A percentile compares a stretch with the other conserved stretches of the same genome.
phyloP scores from a whole-genome alignment of 1,284 basidiomycete genomes.

The Apiotrichum montevideense region DNA sequence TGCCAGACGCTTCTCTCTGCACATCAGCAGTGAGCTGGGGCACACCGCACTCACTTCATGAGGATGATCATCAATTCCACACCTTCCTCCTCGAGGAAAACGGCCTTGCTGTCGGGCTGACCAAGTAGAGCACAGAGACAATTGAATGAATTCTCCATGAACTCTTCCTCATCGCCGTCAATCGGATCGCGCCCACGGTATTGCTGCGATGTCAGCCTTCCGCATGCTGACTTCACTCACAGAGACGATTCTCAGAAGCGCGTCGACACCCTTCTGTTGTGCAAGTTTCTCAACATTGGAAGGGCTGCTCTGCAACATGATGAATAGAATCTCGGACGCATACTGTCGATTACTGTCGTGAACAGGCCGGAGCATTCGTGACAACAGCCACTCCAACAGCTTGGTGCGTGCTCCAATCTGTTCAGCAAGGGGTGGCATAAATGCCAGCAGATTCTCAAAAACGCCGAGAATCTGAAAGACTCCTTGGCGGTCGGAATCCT shows the following conservation, averaged over 20 bases:
- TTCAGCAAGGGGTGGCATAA: constrained; percentile 67
- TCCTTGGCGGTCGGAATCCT: constrained; percentile 78
- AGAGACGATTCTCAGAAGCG: constrained; percentile 67
- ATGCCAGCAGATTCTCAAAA: constrained; percentile 86
- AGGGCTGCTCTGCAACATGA: constrained; percentile 70
- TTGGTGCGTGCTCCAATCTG: constrained; percentile 66
- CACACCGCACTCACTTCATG: constrained; percentile 67
- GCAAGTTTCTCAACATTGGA: constrained; percentile 61
- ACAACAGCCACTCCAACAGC: constrained; percentile 71
- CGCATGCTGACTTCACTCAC: constrained; percentile 51
- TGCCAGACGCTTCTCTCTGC: constrained; percentile 73
- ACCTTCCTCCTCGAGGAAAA: constrained; percentile 84
- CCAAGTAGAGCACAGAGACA: constrained; percentile 73
- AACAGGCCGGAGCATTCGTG: constrained; percentile 62
- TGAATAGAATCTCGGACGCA: constrained; percentile 79
- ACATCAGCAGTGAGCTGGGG: not conserved
- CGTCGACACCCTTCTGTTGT: constrained; percentile 75
- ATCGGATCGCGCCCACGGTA: constrained; percentile 75
- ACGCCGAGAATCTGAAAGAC: constrained; percentile 88
- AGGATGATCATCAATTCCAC: constrained; percentile 94
- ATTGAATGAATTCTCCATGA: constrained; percentile 95
- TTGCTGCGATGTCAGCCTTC: constrained; percentile 53
- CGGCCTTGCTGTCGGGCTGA: constrained; percentile 67
- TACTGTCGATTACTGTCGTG: constrained; percentile 84
- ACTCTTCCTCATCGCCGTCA: constrained; percentile 86